phyloP scores from a whole-genome alignment of 768 basidiomycete species.

The Kondoa subrosea region DNA sequence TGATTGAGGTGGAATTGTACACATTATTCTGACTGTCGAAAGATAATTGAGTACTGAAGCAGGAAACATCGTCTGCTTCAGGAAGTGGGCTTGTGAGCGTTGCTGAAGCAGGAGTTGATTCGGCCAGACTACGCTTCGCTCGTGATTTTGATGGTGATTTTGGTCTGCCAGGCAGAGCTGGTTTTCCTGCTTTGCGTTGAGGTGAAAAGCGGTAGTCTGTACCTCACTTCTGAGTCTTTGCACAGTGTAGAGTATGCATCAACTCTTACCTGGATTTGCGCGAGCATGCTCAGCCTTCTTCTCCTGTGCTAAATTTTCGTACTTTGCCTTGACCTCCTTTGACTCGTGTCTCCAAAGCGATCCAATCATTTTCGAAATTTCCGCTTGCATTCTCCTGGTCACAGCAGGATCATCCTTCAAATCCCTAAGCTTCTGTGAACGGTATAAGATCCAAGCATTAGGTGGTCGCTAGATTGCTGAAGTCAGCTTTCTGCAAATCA shows the following conservation, averaged over 20 bases:
- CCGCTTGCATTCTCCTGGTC: slow-evolving; percentile 40
- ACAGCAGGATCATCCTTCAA: slow-evolving; percentile 32
- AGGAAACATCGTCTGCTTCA: neutral
- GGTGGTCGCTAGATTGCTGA: too few relatives aligned
- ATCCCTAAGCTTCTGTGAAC: slow-evolving; percentile 43
- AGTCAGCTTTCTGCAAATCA: too few relatives aligned
- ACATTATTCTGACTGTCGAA: neutral
- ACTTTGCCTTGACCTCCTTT: slow-evolving; percentile 31
- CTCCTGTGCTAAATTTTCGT: slow-evolving; percentile 12
- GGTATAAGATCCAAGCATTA: slow-evolving; percentile 74
- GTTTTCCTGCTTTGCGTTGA: neutral
- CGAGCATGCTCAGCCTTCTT: slow-evolving; percentile 14
- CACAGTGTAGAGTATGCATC: neutral
- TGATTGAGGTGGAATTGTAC: neutral
- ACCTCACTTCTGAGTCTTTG: neutral
- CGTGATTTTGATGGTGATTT: neutral
- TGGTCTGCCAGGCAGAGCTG: neutral
- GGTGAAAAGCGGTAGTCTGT: slow-evolving; percentile 7
- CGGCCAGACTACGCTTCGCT: neutral
- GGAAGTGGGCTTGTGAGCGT: neutral
- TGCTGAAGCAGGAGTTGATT: neutral
- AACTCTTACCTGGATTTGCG: slow-evolving; percentile 16
- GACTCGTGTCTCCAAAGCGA: slow-evolving; percentile 48
- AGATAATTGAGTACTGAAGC: neutral
- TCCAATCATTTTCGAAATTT: slow-evolving; percentile 49